A percentile compares a stretch with the other conserved stretches of the same genome.
Evolutionary conservation across 345 rosid genomes (phyloP).

Genomic region (Xanthoceras sorbifolium): DNA sequence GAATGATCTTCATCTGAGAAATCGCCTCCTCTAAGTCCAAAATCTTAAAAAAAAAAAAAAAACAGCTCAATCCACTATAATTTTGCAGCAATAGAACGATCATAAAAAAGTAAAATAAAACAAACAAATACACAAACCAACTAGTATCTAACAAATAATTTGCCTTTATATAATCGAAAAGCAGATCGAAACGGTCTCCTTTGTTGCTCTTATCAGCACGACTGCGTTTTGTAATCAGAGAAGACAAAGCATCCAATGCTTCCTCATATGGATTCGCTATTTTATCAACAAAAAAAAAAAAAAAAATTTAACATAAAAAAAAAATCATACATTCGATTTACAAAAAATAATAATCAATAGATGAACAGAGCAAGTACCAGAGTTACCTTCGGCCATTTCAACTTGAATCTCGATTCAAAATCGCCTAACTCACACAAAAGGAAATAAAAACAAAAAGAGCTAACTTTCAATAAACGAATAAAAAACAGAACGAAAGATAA

Average conservation of each 20-base stretch:
- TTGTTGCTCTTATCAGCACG: constrained; percentile 69
- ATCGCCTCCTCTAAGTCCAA: constrained; percentile 79
- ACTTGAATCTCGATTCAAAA: background rate
- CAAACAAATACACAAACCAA: background rate
- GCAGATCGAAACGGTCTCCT: constrained; percentile 72
- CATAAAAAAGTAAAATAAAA: background rate
- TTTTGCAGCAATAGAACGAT: background rate
- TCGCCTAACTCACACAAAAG: background rate
- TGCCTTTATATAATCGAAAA: constrained; percentile 78
- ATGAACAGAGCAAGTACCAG: background rate
- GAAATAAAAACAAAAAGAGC: background rate
- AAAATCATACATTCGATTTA: background rate
- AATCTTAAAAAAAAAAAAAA: constrained; percentile 43
- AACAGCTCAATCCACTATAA: background rate
- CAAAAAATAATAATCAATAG: too few species aligned
- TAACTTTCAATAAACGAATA: background rate
- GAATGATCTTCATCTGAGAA: constrained; percentile 75
- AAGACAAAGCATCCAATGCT: constrained; percentile 78
- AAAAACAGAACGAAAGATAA: background rate
- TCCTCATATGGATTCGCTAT: constrained; percentile 47
- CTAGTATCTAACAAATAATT: background rate
- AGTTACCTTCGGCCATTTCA: constrained; percentile 21
- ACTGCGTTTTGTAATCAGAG: constrained; percentile 75
- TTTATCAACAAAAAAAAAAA: background rate
- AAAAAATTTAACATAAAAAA: background rate